phyloP scores from a whole-genome alignment of 148 eudicot genomes.

The Talinum fruticosum region DNA sequence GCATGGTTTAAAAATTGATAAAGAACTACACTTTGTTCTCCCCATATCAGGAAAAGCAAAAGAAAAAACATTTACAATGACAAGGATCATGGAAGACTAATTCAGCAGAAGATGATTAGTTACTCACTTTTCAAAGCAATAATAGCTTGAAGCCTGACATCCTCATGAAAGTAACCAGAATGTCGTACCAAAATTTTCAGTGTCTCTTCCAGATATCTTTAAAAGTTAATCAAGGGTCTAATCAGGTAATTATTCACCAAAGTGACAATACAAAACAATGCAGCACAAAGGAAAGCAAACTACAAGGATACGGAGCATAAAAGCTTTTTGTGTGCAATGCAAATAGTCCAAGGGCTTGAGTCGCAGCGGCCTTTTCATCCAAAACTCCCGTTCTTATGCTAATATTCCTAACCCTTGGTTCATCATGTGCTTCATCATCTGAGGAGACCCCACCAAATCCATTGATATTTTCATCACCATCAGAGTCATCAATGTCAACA shows the following conservation, averaged over 20 bases:
- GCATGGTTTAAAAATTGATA: not conserved
- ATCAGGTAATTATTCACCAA: not conserved
- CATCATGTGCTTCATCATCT: constrained; percentile 96
- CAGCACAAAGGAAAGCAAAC: not conserved
- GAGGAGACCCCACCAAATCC: constrained; percentile 96
- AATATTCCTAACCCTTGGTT: constrained; percentile 89
- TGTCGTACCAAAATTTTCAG: constrained; percentile 73
- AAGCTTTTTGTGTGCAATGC: constrained; percentile 80
- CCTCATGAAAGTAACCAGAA: constrained; percentile 88
- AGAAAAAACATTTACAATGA: not conserved
- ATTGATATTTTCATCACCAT: constrained; percentile 67
- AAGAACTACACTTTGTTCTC: not conserved
- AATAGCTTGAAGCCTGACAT: constrained; percentile 96
- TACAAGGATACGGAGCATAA: constrained; percentile 91
- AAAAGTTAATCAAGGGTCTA: constrained; percentile 33
- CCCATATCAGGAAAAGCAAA: not conserved
- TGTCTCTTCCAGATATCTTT: constrained; percentile 90
- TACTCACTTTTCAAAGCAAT: constrained; percentile 81
- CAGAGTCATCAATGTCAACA: constrained; percentile 84
- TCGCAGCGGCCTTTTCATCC: constrained; percentile 99
- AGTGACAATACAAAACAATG: not conserved
- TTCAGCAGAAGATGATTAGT: not conserved
- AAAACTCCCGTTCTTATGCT: constrained; percentile 93
- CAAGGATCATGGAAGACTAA: not conserved
- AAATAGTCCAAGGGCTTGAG: constrained; percentile 92